Percentiles rank a stretch among this genome's conserved stretches.
Evolutionary conservation across 2,329 filamentous ascomycete genomes (phyloP).

Genomic region (Ophiocordyceps camponoti-saundersi): DNA sequence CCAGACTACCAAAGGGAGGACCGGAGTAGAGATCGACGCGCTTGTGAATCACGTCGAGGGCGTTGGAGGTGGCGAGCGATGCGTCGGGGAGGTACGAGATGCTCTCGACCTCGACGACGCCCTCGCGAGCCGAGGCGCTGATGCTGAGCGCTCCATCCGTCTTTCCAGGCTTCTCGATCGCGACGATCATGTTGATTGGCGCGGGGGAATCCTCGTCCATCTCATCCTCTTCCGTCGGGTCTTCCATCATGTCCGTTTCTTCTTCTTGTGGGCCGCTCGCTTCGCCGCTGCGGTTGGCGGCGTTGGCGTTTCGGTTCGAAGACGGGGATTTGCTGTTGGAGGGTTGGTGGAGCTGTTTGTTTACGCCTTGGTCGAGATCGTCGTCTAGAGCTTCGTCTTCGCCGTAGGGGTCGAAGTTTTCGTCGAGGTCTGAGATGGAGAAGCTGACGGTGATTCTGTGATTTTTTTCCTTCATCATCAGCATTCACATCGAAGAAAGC

Average conservation of each 20-base stretch:
- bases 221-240: constrained; percentile 31
- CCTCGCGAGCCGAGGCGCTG: constrained; percentile 73
- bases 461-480: no score
- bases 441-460: constrained; percentile 25
- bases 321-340: no score
- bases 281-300: constrained; percentile 35
- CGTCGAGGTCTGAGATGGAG: constrained; percentile 21
- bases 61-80: constrained; percentile 58
- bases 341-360: not conserved
- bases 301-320: constrained; percentile 19
- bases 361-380: constrained; percentile 1
- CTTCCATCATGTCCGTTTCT: constrained; percentile 16
- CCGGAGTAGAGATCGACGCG: constrained; percentile 72
- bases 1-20: constrained; percentile 82
- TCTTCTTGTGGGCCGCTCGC: constrained; percentile 13
- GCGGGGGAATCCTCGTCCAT: constrained; percentile 43
- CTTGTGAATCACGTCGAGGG: constrained; percentile 60
- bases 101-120: constrained; percentile 75
- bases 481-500: not conserved
- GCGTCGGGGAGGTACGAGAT: constrained; percentile 73
- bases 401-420: constrained; percentile 20
- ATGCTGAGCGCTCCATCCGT: constrained; percentile 59
- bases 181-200: constrained; percentile 69
- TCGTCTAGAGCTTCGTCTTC: constrained; percentile 22
- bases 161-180: constrained; percentile 73